phyloP scores from a whole-genome alignment of 495 filamentous ascomycete species.

The Apiosordaria backusii region DNA sequence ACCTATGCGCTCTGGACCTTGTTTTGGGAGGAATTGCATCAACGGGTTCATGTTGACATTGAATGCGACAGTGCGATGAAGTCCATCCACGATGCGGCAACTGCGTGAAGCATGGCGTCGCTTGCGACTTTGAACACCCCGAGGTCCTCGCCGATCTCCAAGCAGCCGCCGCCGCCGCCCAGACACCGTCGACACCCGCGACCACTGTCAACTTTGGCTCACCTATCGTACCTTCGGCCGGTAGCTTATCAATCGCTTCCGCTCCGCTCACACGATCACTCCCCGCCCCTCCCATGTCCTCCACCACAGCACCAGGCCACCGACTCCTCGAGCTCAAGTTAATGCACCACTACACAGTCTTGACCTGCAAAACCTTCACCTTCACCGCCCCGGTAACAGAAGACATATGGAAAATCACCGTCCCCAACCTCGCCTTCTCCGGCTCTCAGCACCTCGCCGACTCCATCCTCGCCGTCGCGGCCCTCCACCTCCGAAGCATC shows the following conservation, averaged over 20 bases:
- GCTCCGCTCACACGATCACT: conserved; percentile 38
- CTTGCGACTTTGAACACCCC: conserved; percentile 57
- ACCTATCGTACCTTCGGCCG: conserved; percentile 28
- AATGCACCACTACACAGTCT: conserved; percentile 53
- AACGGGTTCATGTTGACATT: conserved; percentile 4
- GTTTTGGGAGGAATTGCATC: neutral
- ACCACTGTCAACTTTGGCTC: conserved; percentile 32
- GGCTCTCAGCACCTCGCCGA: conserved; percentile 51
- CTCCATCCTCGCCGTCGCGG: conserved; percentile 54
- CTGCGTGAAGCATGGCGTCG: conserved; percentile 60
- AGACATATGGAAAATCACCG: conserved; percentile 51
- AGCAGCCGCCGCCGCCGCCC: conserved; percentile 17
- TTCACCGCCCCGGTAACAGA: conserved; percentile 45
- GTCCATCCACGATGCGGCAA: conserved; percentile 59
- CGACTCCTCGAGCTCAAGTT: conserved; percentile 51
- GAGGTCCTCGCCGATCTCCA: conserved; percentile 36
- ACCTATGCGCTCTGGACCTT: conserved; percentile 10
- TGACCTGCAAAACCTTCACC: conserved; percentile 52
- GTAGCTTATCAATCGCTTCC: conserved; percentile 22
- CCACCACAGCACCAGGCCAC: conserved; percentile 37
- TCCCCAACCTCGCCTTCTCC: conserved; percentile 53
- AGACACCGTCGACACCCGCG: conserved; percentile 25
- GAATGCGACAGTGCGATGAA: conserved; percentile 54
- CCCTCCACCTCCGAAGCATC: conserved; percentile 50
- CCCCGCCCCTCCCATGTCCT: conserved; percentile 34